Evolutionary conservation across 106 monocot species (phyloP), one percentile per base, ranked within the genome.

Genomic region (Dendrobium nobile): DNA sequence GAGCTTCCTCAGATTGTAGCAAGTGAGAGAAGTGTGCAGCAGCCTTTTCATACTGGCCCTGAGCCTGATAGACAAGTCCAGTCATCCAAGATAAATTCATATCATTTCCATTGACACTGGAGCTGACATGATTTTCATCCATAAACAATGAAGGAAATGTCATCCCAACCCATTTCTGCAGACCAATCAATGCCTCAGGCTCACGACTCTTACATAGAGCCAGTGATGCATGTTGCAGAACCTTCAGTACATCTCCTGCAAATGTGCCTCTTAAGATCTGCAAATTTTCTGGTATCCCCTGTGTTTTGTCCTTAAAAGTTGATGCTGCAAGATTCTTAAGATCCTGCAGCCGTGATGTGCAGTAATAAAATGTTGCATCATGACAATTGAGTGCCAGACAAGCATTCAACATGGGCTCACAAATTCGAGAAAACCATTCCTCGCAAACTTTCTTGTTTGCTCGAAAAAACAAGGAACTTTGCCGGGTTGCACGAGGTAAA

Each of bases 361-460:
- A 90, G 65, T 99, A 95, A 79, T 93, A 88, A 79, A 93, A 77
- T 40, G 82, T 84, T 24, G 95, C 99, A 91, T 95, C 86, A 64
- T 95, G 79, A 43, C 91, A 95, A 41, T 91, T 82, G 78, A 99
- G 78, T 80, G 91, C 91, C 42, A 91, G n/a, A 64, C 90, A 86
- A 90, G 99, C 99, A 90, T 95, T 92, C 84, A 99, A 76, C 99
- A 99, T 95, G 44, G 99, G 99, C 27, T 95, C 99, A 76, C 87
- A 95, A 42, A 99, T 95, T 82, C 98, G 92, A 79, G 95, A 99
- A 84, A 99, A 99, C 99, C 99, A 99, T 80, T 99, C 99, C 72
- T 99, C 99, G 75, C 99, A 99, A 40, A 99, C 99, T 78, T 91
- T 93, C 77, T 84, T 99, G 82, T 99, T 99, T 84, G 99, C 90